Conservation (phyloP, 2,329 filamentous ascomycete genomes). For the Aspergillus quadricinctus region DNA sequence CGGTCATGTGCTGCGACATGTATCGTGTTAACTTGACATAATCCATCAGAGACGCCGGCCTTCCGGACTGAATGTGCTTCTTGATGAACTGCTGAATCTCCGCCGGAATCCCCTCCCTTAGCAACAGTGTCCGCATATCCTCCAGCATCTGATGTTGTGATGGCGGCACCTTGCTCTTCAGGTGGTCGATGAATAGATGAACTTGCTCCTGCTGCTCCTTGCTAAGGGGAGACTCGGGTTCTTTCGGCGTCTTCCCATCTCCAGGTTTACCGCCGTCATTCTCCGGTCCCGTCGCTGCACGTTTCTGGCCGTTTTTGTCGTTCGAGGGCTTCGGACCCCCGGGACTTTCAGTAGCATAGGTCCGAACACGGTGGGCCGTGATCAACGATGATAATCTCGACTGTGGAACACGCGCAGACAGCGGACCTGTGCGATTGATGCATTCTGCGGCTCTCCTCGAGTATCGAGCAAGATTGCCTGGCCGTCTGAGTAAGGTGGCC, state of each 20-base stretch:
- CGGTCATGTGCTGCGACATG: constrained; percentile 53
- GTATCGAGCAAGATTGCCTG: constrained; percentile 62
- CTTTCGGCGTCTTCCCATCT: constrained; percentile 32
- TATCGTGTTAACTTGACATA: constrained; percentile 59
- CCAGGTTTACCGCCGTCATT: constrained; percentile 43
- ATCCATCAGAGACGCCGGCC: constrained; percentile 49
- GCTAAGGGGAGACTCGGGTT: constrained; percentile 46
- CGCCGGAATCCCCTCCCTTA: constrained; percentile 63
- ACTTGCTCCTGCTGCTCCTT: constrained; percentile 56
- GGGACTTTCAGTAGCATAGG: constrained; percentile 43
- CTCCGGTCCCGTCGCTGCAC: constrained; percentile 33
- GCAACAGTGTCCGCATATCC: constrained; percentile 58
- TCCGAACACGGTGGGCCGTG: constrained; percentile 30
- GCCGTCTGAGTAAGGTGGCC: constrained; percentile 63
- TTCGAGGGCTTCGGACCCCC: constrained; percentile 43
- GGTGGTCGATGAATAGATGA: constrained; percentile 51
- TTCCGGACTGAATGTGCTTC: constrained; percentile 45
- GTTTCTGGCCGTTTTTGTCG: constrained; percentile 30
- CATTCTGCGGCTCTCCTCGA: constrained; percentile 54
- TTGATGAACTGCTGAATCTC: constrained; percentile 64
- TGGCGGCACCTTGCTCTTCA: constrained; percentile 58
- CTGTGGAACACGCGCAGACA: constrained; percentile 36
- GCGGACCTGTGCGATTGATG: constrained; percentile 47
- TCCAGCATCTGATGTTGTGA: constrained; percentile 59
- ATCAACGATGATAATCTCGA: constrained; percentile 37